Evolutionary conservation across 345 rosid genomes (phyloP).

Genomic region (Geranium rotundifolium): DNA sequence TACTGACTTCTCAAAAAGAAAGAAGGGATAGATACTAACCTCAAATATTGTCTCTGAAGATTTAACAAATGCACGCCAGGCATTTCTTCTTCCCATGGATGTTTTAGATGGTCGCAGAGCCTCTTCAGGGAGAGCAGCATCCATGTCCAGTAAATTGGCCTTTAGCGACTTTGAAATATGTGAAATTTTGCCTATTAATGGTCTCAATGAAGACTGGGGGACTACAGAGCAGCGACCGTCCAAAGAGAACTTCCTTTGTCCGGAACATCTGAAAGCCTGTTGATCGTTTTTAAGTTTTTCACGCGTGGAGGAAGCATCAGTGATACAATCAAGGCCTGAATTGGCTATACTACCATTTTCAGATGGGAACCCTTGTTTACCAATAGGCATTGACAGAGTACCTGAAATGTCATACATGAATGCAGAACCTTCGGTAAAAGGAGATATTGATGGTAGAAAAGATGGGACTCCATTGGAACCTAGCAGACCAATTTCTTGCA

Average conservation of each 20-base stretch:
- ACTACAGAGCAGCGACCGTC: conserved; percentile 45
- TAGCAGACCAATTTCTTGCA: conserved; percentile 73
- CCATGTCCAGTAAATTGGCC: conserved; percentile 85
- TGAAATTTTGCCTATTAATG: conserved; percentile 47
- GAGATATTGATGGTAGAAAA: conserved; percentile 40
- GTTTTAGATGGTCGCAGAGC: conserved; percentile 64
- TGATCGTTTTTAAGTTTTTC: conserved; percentile 23
- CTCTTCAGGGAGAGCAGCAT: conserved; percentile 73
- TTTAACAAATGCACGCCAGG: conserved; percentile 81
- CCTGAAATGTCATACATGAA: conserved; percentile 21
- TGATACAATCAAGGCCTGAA: conserved; percentile 18
- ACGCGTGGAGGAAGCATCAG: conserved; percentile 16
- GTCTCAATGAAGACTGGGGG: conserved; percentile 68
- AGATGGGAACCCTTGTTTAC: conserved; percentile 10
- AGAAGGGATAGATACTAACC: conserved; percentile 30
- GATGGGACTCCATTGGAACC: conserved; percentile 67
- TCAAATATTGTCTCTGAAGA: conserved; percentile 70
- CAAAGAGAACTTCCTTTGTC: conserved; percentile 25
- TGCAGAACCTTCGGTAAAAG: conserved; percentile 39
- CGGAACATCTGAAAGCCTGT: conserved; percentile 20
- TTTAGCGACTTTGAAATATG: conserved; percentile 46
- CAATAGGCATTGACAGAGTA: conserved; percentile 20
- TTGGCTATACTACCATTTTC: conserved; percentile 23
- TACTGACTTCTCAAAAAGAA: not conserved
- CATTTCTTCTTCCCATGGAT: conserved; percentile 43